phyloP scores from a whole-genome alignment of 1,139 yeast species.

The Candida glucosophila region DNA sequence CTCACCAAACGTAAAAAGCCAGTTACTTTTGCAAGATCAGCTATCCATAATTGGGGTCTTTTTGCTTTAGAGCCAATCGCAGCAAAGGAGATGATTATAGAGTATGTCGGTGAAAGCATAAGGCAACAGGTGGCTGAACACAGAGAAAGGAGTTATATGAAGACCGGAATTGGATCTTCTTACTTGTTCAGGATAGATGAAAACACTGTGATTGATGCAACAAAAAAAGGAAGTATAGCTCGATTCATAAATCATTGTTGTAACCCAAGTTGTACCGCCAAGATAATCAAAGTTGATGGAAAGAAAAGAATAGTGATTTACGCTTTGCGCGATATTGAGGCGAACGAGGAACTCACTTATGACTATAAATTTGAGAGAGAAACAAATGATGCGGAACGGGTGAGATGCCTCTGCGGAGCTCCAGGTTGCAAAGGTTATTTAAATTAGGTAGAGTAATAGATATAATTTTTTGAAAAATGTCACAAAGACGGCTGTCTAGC shows the following conservation, averaged over 20 bases:
- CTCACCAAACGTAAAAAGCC: conserved; percentile 87
- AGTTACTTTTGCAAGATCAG: conserved; percentile 90
- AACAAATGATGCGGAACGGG: conserved; percentile 80
- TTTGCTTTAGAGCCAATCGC: conserved; percentile 93
- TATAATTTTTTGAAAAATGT: too few species aligned
- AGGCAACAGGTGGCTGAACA: conserved; percentile 93
- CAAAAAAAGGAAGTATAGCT: conserved; percentile 95
- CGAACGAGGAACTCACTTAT: conserved; percentile 89
- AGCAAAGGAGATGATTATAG: conserved; percentile 94
- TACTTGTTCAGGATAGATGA: conserved; percentile 90
- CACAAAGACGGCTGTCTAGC: too few species aligned
- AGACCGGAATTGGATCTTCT: conserved; percentile 93
- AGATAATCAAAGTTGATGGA: conserved; percentile 91
- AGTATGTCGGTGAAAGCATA: conserved; percentile 94
- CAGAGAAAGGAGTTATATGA: conserved; percentile 76
- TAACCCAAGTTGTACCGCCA: conserved; percentile 95
- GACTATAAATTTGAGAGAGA: conserved; percentile 94
- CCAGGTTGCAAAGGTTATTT: conserved; percentile 89
- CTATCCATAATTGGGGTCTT: conserved; percentile 96
- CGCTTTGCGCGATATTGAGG: conserved; percentile 80
- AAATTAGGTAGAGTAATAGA: too few species aligned
- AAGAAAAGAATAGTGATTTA: conserved; percentile 90
- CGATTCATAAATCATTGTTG: conserved; percentile 95
- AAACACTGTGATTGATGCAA: conserved; percentile 92
- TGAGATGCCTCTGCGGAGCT: conserved; percentile 91